Base-by-base conservation (phyloP, 106 monocot species). In the Dendrobium catenatum region DNA sequence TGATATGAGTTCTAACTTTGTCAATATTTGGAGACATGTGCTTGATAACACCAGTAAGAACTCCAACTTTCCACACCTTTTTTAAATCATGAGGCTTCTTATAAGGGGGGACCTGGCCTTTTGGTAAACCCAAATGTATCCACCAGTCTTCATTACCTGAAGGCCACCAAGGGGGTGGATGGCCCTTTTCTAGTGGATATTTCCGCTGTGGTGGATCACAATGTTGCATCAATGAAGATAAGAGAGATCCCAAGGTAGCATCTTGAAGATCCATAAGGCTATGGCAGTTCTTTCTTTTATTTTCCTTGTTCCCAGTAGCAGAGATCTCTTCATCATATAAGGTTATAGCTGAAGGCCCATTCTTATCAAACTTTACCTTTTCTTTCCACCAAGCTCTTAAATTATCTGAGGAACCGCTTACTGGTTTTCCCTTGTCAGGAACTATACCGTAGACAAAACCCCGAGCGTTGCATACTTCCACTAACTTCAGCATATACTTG, bases 351-450 rank as follows among this genome's bases (percentile, higher is more conserved):
- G 87, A 84, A 1, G 91, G 94, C 26, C 95, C 98, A 78, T 95
- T 89, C 82, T 95, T 95, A 85, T 98, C 95, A 86, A 99, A 99
- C 78, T 93, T 99, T 58, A 95, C 98, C 83, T 95, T 99, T 79
- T 99, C 98, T 83, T 99, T 99, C 98, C 98, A 99, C 98, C 98
- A 99, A 48, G 91, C 95, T 83, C 98, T 89, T 66, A 99, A 87
- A 78, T 99, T 99, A 85, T 99, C 95, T 2, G 98, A 99, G 41
- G 98, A 80, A 43, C 98, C 98, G 42, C 98, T 93, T 46, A 99
- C 89, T 16, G 98, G 98, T 56, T 99, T 99, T 55, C 98, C 98
- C 81, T 95, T 99, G 24, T 99, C 98, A 27, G 94, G 98, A 76
- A 99, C 90, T 67, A 99, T 99, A 20, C 98, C 98, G 78, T 99